A percentile compares a stretch with the other conserved stretches of the same genome.
Evolutionary conservation across 1,139 yeast species (phyloP).

Genomic region (Pichia sp.): DNA sequence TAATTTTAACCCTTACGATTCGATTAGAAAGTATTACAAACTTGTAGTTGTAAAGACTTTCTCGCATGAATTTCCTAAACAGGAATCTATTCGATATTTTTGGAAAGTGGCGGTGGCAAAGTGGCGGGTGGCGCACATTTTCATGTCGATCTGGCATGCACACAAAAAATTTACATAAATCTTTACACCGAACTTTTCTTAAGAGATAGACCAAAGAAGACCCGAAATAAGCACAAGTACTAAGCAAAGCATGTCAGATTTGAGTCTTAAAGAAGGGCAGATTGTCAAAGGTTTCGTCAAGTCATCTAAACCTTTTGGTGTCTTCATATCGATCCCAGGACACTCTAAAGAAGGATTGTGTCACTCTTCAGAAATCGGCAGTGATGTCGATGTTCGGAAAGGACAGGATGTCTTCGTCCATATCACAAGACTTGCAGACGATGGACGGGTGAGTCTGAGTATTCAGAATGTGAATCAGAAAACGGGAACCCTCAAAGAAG

Average conservation of each 20-base stretch:
- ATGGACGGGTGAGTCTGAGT: conserved; percentile 56
- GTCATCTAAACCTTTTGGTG: conserved; percentile 70
- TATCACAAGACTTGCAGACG: conserved; percentile 38
- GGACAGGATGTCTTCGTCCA: conserved; percentile 69
- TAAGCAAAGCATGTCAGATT: conserved; percentile 5
- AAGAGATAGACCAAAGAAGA: too few relatives aligned
- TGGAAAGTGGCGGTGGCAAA: too few relatives aligned
- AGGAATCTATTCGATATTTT: too few relatives aligned
- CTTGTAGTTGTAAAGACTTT: too few relatives aligned
- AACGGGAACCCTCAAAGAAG: conserved; percentile 48
- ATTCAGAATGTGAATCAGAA: conserved; percentile 77
- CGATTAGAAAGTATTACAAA: too few relatives aligned
- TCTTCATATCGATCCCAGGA: conserved; percentile 54
- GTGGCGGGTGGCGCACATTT: too few relatives aligned
- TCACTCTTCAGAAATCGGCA: conserved; percentile 44
- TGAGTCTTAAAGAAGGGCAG: conserved; percentile 12
- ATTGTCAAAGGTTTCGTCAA: conserved; percentile 52
- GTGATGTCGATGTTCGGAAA: conserved; percentile 45
- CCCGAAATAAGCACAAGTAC: background rate
- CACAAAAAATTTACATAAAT: too few relatives aligned
- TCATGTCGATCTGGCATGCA: too few relatives aligned
- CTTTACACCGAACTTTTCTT: too few relatives aligned
- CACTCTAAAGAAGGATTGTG: conserved; percentile 57
- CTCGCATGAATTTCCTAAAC: too few relatives aligned
- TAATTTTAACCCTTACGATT: too few relatives aligned